A percentile compares a stretch with the other conserved stretches of the same genome.
Evolutionary conservation across 1,284 basidiomycete species (phyloP).

Genomic region (Phellopilus nigrolimitatus): DNA sequence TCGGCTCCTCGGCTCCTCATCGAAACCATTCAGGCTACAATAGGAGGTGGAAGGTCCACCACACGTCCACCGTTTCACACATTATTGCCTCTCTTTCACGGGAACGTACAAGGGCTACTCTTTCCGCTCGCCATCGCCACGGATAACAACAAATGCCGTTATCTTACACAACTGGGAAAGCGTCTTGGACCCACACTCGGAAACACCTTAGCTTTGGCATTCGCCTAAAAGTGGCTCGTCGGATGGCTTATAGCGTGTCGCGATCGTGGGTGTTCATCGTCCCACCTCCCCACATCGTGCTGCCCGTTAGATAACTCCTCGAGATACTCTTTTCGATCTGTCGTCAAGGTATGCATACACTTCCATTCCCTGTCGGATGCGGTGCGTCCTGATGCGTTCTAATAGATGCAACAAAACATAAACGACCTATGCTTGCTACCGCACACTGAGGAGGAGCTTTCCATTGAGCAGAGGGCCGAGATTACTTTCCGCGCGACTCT

Average conservation of each 20-base stretch:
- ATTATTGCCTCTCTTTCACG: neutral
- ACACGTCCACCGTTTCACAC: neutral
- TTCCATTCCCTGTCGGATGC: neutral
- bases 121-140: neutral
- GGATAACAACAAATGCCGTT: neutral
- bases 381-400: neutral
- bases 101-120: neutral
- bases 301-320: neutral
- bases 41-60: neutral
- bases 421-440: neutral
- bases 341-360: neutral
- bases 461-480: neutral
- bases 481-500: neutral
- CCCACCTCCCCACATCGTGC: neutral
- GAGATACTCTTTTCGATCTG: neutral
- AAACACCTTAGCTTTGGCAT: slow-evolving; percentile 3
- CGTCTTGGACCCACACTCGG: slow-evolving; percentile 1
- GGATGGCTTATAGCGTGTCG: neutral
- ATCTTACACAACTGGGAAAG: neutral
- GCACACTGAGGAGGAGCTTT: neutral
- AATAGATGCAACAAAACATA: neutral
- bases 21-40: no score
- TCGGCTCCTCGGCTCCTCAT: no score
- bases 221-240: slow-evolving; percentile 7
- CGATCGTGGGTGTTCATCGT: neutral